Evolutionary conservation across 805 yeast species (phyloP).

Genomic region (Barnettozyma sucrosica): DNA sequence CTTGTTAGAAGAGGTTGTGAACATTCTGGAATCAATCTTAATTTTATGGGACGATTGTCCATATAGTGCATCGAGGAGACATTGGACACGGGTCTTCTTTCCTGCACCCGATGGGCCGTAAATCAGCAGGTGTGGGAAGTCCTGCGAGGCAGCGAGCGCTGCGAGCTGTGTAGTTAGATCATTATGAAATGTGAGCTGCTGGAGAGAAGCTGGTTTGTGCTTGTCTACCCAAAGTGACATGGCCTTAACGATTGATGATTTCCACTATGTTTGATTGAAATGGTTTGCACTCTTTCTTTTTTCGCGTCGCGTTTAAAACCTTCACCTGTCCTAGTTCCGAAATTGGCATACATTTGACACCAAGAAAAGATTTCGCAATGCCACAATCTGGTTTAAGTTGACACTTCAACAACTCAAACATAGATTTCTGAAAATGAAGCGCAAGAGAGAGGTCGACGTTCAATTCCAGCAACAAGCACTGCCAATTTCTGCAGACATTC

Average conservation of each 20-base stretch:
- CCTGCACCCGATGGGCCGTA: conserved; percentile 98
- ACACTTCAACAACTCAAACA: background rate
- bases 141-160: conserved; percentile 65
- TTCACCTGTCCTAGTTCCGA: background rate
- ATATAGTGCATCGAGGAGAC: conserved; percentile 71
- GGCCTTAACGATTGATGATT: no score
- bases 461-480: conserved; percentile 19
- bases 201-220: conserved; percentile 70
- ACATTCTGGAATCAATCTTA: conserved; percentile 86
- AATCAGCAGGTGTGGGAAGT: conserved; percentile 86
- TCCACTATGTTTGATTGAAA: background rate
- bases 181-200: conserved; percentile 59
- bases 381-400: no score
- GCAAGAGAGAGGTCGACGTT: conserved; percentile 7
- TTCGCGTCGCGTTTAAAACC: conserved; percentile 1
- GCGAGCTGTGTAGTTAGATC: conserved; percentile 57
- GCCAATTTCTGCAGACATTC: conserved; percentile 17
- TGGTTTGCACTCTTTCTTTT: background rate
- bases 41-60: conserved; percentile 78
- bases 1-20: conserved; percentile 65
- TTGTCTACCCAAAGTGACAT: conserved; percentile 98
- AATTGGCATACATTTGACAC: background rate
- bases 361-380: background rate
- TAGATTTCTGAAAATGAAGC: background rate
- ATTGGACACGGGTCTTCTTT: conserved; percentile 86